A percentile compares a stretch with the other conserved stretches of the same genome.
These are phyloP conservation scores for Lasiodiplodia citricola DNA, from an alignment of 2,329 filamentous ascomycete genomes.

Conservation along the genomic window DNA sequence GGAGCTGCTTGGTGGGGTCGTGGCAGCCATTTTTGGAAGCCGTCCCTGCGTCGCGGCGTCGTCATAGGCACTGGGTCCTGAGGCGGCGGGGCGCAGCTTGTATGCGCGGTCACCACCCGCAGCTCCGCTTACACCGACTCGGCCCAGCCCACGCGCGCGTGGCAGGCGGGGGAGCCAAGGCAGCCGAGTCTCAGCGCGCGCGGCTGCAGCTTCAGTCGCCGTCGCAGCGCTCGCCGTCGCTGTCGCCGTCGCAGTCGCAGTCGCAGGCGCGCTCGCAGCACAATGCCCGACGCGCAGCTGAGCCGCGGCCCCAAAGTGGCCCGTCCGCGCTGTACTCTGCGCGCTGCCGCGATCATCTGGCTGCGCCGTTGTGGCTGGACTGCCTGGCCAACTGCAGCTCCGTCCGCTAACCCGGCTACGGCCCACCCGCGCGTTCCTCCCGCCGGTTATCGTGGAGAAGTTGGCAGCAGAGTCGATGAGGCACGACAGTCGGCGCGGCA, in stretches of 20 bases:
- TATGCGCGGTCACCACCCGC: not conserved
- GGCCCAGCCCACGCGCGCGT: not conserved
- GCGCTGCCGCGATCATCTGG: not conserved
- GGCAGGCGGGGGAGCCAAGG: not conserved
- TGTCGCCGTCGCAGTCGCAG: no score
- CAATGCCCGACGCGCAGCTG: not conserved
- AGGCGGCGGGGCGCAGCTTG: conserved; percentile 8
- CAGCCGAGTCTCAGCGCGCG: not conserved
- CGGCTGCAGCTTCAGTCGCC: no score
- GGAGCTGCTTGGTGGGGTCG: conserved; percentile 1
- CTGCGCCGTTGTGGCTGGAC: conserved; percentile 22
- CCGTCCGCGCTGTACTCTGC: not conserved
- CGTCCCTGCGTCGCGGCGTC: conserved; percentile 8
- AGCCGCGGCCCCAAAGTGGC: not conserved
- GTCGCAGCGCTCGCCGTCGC: no score
- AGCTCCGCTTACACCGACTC: not conserved
- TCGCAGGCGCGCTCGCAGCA: not conserved
- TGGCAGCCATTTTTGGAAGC: not conserved
- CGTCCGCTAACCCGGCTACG: not conserved
- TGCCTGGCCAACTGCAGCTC: conserved; percentile 19
- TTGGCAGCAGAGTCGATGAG: not conserved
- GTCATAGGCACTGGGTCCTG: conserved; percentile 11
- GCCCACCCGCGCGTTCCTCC: conserved; percentile 6
- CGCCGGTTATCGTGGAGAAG: conserved; percentile 11
- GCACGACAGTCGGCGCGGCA: not conserved